These are phyloP conservation scores for Xanthoparmelia taractica DNA, from an alignment of 495 filamentous ascomycete genomes.

Conservation along the genomic window DNA sequence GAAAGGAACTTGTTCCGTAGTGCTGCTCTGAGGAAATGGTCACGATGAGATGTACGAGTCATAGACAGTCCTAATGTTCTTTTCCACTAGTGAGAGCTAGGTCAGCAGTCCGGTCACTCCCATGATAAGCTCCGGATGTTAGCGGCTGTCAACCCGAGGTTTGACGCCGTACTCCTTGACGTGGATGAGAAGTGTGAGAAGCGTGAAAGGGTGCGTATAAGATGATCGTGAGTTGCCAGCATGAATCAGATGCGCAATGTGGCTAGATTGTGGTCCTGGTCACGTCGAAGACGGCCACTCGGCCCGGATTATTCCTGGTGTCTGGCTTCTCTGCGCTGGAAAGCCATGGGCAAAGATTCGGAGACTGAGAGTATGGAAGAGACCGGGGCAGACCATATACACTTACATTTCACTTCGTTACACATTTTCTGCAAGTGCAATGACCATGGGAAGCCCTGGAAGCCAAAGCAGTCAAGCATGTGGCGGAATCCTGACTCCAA, in stretches of 20 bases:
- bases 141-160: neutral
- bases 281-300: neutral
- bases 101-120: neutral
- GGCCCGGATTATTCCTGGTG: neutral
- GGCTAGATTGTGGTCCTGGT: neutral
- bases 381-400: neutral
- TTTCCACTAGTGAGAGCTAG: neutral
- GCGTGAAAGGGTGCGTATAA: neutral
- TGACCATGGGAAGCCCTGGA: neutral
- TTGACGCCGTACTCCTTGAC: neutral
- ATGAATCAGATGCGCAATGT: neutral
- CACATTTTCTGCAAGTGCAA: neutral
- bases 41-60: neutral
- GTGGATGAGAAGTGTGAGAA: neutral
- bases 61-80: neutral
- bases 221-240: neutral
- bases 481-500: neutral
- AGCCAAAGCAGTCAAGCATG: neutral
- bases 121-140: neutral
- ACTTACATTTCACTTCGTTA: neutral
- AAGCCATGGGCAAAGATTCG: neutral
- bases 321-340: neutral
- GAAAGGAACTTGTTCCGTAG: neutral
- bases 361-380: neutral
- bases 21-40: neutral